These are phyloP conservation scores for Didymella pomorum DNA, from an alignment of 2,329 filamentous ascomycete species.

Conservation along the genomic window DNA sequence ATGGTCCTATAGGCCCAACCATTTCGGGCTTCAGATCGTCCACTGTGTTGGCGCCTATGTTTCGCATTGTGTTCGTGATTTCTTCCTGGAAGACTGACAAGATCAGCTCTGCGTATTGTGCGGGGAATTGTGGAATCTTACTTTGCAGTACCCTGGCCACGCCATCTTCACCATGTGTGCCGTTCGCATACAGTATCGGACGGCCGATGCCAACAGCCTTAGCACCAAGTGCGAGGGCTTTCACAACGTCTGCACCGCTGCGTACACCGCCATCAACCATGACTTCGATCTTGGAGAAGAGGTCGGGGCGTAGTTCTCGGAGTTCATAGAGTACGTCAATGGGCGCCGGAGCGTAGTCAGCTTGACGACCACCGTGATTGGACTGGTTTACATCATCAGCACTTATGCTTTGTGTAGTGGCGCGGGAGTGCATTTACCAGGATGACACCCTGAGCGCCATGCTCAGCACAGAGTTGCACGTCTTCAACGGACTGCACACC, in stretches of 20 bases:
- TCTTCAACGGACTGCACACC: constrained; percentile 13
- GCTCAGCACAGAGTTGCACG: constrained; percentile 3
- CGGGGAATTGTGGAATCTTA: neutral
- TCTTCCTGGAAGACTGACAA: constrained; percentile 9
- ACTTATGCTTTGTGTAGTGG: neutral
- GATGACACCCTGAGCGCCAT: constrained; percentile 11
- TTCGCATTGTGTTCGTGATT: constrained; percentile 13
- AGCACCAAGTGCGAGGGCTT: constrained; percentile 12
- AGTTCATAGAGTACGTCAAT: constrained; percentile 11
- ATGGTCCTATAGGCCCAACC: constrained; percentile 7
- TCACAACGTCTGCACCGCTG: constrained; percentile 9
- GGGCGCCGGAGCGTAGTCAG: constrained; percentile 11
- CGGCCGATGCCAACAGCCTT: constrained; percentile 13
- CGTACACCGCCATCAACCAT: constrained; percentile 13
- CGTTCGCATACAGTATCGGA: constrained; percentile 10
- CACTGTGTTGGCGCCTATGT: constrained; percentile 11
- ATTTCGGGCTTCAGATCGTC: constrained; percentile 5
- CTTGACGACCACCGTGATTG: constrained; percentile 10
- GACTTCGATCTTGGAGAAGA: constrained; percentile 8
- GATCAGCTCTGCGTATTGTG: neutral
- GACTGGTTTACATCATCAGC: neutral
- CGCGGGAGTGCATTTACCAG: neutral
- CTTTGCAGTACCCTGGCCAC: constrained; percentile 7
- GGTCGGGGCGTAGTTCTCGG: constrained; percentile 4
- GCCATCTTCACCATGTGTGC: constrained; percentile 12